These are phyloP conservation scores for Backusella liffmaniae DNA, from an alignment of 192 early-diverging fungal genomes.

Conservation along the genomic window DNA sequence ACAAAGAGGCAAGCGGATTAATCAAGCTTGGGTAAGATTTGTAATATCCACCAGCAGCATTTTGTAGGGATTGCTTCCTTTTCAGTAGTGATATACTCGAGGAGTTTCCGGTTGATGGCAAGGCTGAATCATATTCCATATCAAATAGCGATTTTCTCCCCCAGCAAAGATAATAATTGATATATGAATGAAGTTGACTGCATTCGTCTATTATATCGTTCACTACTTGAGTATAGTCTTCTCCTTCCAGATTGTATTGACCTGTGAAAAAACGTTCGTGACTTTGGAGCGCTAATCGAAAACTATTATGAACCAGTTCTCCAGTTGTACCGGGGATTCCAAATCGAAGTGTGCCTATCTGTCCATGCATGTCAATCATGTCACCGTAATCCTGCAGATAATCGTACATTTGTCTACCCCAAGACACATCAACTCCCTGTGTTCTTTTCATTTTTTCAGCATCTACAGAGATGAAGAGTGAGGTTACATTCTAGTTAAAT, in stretches of 20 bases:
- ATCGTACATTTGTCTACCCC: slow-evolving; percentile 3
- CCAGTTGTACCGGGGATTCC: background rate
- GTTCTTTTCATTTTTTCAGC: background rate
- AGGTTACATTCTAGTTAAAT: no score
- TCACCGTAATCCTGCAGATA: slow-evolving; percentile 3
- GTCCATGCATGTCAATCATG: slow-evolving; percentile 1
- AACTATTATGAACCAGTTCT: slow-evolving; percentile 2
- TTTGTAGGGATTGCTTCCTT: background rate
- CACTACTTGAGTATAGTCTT: background rate
- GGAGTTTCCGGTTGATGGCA: background rate
- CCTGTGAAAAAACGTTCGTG: background rate
- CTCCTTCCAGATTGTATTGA: background rate
- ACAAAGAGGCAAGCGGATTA: background rate
- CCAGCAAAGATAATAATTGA: slow-evolving; percentile 16
- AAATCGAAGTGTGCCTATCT: slow-evolving; percentile 2
- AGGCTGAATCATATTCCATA: background rate
- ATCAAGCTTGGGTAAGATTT: background rate
- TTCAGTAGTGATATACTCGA: background rate
- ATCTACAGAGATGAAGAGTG: background rate
- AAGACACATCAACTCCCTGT: background rate
- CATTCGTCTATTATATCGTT: background rate
- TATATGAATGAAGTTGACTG: background rate
- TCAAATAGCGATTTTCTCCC: slow-evolving; percentile 19
- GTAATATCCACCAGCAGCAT: background rate
- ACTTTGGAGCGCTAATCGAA: background rate